These are phyloP conservation scores for Stromatinia cepivora DNA, from an alignment of 2,329 filamentous ascomycete genomes.

Conservation along the genomic window DNA sequence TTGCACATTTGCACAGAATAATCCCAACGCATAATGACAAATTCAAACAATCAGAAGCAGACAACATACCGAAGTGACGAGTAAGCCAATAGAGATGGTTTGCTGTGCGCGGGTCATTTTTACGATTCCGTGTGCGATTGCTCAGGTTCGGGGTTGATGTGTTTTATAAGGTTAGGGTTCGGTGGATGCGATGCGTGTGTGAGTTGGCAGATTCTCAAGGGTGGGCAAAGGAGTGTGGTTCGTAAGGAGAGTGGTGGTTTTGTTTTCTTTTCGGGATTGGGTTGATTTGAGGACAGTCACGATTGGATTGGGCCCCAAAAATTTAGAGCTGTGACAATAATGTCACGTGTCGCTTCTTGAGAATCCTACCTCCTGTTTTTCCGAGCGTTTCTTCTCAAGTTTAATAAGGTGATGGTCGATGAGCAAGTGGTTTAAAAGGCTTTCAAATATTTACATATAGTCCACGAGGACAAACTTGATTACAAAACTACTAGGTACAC, in stretches of 20 bases:
- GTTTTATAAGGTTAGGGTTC: slow-evolving; percentile 21
- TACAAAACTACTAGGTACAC: slow-evolving; percentile 22
- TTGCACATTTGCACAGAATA: slow-evolving; percentile 21
- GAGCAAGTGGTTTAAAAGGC: background rate
- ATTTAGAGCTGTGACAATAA: background rate
- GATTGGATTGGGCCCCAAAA: slow-evolving; percentile 12
- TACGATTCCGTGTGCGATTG: slow-evolving; percentile 31
- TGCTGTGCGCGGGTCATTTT: slow-evolving; percentile 94
- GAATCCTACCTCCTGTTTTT: background rate
- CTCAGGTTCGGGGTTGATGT: slow-evolving; percentile 20
- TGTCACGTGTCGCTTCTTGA: slow-evolving; percentile 5
- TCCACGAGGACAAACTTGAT: slow-evolving; percentile 25
- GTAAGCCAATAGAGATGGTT: slow-evolving; percentile 82
- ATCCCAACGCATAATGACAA: slow-evolving; percentile 20
- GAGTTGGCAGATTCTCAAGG: slow-evolving; percentile 23
- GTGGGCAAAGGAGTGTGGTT: slow-evolving; percentile 39
- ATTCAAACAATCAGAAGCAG: slow-evolving; percentile 4
- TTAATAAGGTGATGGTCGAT: background rate
- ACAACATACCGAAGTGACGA: slow-evolving; percentile 75
- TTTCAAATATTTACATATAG: slow-evolving; percentile 10
- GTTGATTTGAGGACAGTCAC: slow-evolving; percentile 28
- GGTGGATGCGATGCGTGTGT: slow-evolving; percentile 21
- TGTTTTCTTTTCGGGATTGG: background rate
- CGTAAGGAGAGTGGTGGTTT: slow-evolving; percentile 30
- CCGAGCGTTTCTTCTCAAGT: background rate